Base-by-base conservation (phyloP, 192 early-diverging fungal genomes). In the Gonapodya prolifera region DNA sequence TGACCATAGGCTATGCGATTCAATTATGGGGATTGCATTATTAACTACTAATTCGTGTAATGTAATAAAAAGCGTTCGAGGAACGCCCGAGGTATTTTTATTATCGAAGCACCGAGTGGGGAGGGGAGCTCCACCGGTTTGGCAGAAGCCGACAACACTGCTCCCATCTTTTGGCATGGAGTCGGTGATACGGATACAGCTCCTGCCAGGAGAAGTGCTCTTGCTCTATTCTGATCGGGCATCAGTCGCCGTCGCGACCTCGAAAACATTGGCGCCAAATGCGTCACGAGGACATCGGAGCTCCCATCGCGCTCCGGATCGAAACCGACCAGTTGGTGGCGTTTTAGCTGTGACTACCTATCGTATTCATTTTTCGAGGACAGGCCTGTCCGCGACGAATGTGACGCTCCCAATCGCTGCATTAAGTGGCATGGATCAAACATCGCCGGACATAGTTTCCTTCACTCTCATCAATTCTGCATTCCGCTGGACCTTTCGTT, bases 1-100 rank as follows among this genome's bases (percentile, higher is more conserved):
- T 95, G 1, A 90, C 91, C 0, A 70, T 96, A 30, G 96, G 94
- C 0, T 98, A 95, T 79, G 81, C 83, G 8, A 23, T 61, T 61
- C 45, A 61, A 61, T 61, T 16, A 16, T 61, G 45, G 45, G 45
- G 45, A 16, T 61, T 61, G 45, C 45, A 61, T 23, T 61, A 61
- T 23, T 61, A 23, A 61, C 8, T 23, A 23, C 8, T 69, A 69
- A 16, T 8, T 69, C 13, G 45, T 69, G 45, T 16, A 69, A 69
- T 16, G 8, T 16, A 69, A 69, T 8, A 8, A 69, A 8, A 8
- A 69, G 45, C n/a, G 45, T n/a, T 69, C n/a, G 13, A 16, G n/a
- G n/a, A 8, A 69, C 13, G 13, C n/a, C n/a, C 45, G 8, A 69
- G n/a, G 45, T 69, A 8, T 69, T 69, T 69, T 16, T n/a, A 69